phyloP scores from a whole-genome alignment of 2,329 filamentous ascomycete species.

The Trichoderma citrinoviride region DNA sequence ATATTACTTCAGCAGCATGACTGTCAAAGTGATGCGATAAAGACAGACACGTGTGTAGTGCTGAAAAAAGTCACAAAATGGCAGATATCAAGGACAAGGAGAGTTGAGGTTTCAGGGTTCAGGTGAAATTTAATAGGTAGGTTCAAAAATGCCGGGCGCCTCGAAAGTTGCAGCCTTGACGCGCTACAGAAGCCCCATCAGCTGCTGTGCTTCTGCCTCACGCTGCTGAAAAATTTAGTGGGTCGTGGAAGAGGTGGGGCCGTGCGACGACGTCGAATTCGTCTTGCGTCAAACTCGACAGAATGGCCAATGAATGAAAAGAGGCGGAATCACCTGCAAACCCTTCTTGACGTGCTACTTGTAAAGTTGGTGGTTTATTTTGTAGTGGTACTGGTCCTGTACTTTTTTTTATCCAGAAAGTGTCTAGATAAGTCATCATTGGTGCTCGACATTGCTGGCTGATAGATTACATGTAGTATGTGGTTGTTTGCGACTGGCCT shows the following conservation, averaged over 20 bases:
- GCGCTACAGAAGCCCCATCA: neutral
- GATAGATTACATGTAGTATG: neutral
- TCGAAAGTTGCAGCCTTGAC: neutral
- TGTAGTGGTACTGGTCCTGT: neutral
- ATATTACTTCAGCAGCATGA: conserved; percentile 3
- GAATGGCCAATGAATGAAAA: neutral
- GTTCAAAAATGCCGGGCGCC: neutral
- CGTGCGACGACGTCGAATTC: neutral
- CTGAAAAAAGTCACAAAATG: neutral
- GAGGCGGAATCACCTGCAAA: neutral
- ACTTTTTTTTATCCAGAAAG: neutral
- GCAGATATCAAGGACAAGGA: neutral
- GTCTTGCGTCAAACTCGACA: neutral
- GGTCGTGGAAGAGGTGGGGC: neutral
- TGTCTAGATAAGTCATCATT: neutral
- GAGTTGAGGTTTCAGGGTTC: neutral
- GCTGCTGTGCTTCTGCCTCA: neutral
- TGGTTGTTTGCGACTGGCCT: neutral
- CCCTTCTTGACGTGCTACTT: neutral
- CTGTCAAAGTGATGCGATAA: neutral
- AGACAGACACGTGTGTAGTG: neutral
- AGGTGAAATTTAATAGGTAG: too few relatives aligned
- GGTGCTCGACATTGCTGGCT: neutral
- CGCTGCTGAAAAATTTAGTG: conserved; percentile 17
- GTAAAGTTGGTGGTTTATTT: neutral